Evolutionary conservation across 2,329 filamentous ascomycete species (phyloP).

Genomic region (Colletotrichum spinosum): DNA sequence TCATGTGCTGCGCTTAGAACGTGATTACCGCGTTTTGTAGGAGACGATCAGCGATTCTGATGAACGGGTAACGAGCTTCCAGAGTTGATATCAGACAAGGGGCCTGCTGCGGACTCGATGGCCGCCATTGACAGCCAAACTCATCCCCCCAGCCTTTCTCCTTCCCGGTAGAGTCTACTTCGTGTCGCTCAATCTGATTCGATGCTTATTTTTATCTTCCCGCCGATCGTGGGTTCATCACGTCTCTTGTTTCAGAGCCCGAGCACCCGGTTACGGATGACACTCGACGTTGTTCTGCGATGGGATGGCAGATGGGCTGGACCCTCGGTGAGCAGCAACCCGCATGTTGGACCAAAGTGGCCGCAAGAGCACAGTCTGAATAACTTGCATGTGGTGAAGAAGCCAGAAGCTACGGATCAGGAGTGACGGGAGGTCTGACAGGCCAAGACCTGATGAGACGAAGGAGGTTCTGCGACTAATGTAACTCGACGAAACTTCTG

Average conservation of each 20-base stretch:
- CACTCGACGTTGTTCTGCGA: conserved; percentile 7
- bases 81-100: background rate
- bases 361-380: too few species aligned
- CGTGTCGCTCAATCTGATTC: conserved; percentile 22
- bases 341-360: too few species aligned
- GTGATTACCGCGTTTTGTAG: conserved; percentile 7
- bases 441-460: conserved; percentile 25
- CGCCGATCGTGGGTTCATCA: conserved; percentile 2
- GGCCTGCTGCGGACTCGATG: too few species aligned
- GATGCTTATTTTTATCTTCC: background rate
- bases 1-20: conserved; percentile 11
- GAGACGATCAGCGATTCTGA: background rate
- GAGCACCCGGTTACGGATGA: conserved; percentile 15
- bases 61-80: background rate
- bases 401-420: background rate
- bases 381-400: background rate
- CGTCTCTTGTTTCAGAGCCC: conserved; percentile 11
- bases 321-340: too few species aligned
- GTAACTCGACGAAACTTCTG: conserved; percentile 33
- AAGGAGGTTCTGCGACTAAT: conserved; percentile 29
- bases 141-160: conserved; percentile 6
- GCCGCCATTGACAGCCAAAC: background rate
- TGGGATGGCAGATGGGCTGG: background rate
- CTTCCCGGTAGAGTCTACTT: background rate
- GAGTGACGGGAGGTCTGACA: background rate